Conservation (phyloP, 2,329 filamentous ascomycete genomes). For the Aspergillus arachidicola region DNA sequence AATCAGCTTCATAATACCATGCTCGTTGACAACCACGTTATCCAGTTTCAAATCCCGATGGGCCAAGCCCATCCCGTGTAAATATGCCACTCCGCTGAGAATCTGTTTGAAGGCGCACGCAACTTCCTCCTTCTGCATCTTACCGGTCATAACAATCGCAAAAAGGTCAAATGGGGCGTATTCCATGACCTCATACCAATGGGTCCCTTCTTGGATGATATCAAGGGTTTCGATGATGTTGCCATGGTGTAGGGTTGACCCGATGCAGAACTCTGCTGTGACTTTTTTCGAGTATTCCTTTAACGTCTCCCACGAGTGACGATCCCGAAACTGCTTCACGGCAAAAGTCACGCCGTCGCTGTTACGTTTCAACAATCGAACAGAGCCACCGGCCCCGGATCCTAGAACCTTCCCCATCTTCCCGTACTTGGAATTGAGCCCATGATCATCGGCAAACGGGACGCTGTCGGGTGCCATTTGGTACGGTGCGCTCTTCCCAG, state of each 20-base stretch:
- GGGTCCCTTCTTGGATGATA: conserved; percentile 89
- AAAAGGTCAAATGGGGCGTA: conserved; percentile 96
- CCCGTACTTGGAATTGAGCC: conserved; percentile 86
- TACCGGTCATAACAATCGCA: conserved; percentile 98
- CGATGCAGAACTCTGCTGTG: conserved; percentile 97
- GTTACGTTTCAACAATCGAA: conserved; percentile 88
- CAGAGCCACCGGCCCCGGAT: conserved; percentile 90
- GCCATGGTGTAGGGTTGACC: conserved; percentile 92
- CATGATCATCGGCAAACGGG: conserved; percentile 93
- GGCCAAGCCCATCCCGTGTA: conserved; percentile 92
- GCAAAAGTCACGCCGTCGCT: conserved; percentile 93
- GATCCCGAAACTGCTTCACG: conserved; percentile 92
- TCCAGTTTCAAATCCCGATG: conserved; percentile 96
- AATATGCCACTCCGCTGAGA: conserved; percentile 87
- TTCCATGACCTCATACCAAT: conserved; percentile 99
- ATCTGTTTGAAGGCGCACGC: conserved; percentile 93
- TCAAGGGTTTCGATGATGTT: conserved; percentile 98
- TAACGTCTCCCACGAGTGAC: conserved; percentile 90
- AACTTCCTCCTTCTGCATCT: conserved; percentile 90
- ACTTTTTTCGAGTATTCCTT: conserved; percentile 98
- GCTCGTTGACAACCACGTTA: conserved; percentile 95
- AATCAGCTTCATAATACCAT: conserved; percentile 98
- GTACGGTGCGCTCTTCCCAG: conserved; percentile 55
- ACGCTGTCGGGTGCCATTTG: conserved; percentile 58
- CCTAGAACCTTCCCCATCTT: conserved; percentile 94